These are phyloP conservation scores for Asclepias syriaca DNA, from an alignment of 257 asterid species.

Conservation along the genomic window DNA sequence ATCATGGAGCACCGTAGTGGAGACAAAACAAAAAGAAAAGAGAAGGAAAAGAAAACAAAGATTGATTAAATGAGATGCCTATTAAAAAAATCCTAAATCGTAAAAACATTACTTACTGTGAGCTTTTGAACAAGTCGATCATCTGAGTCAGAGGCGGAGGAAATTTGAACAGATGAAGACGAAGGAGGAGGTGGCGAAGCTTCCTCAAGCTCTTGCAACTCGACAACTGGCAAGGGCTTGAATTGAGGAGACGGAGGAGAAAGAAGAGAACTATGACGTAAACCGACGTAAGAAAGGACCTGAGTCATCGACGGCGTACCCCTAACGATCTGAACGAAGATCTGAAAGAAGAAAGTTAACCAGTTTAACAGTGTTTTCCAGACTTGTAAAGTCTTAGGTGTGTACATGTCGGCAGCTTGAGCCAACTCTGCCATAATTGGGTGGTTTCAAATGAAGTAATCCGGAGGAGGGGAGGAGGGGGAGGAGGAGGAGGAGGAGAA, in stretches of 20 bases:
- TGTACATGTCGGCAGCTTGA: constrained; percentile 61
- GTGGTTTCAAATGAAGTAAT: neutral
- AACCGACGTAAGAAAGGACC: constrained; percentile 58
- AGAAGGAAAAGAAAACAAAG: neutral
- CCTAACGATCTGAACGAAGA: constrained; percentile 88
- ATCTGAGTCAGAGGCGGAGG: constrained; percentile 10
- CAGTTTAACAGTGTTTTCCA: constrained; percentile 88
- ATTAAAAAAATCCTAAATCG: neutral
- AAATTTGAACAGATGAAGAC: constrained; percentile 21
- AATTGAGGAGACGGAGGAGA: constrained; percentile 43
- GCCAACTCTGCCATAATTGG: constrained; percentile 81
- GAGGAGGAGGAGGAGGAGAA: neutral
- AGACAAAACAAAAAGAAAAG: neutral
- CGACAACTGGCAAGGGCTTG: constrained; percentile 73
- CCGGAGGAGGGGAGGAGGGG: neutral
- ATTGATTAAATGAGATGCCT: neutral
- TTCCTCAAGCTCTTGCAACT: constrained; percentile 50
- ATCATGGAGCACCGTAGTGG: neutral
- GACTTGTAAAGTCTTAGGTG: constrained; percentile 72
- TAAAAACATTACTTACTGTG: constrained; percentile 21
- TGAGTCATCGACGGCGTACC: constrained; percentile 77
- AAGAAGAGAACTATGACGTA: constrained; percentile 43
- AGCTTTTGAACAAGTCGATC: constrained; percentile 24
- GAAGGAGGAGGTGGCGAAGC: constrained; percentile 22
- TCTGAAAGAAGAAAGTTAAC: constrained; percentile 79